Percentiles rank a stretch among this genome's conserved stretches.
These are phyloP conservation scores for Capsicum pubescens DNA, from an alignment of 257 asterid species.

Conservation along the genomic window DNA sequence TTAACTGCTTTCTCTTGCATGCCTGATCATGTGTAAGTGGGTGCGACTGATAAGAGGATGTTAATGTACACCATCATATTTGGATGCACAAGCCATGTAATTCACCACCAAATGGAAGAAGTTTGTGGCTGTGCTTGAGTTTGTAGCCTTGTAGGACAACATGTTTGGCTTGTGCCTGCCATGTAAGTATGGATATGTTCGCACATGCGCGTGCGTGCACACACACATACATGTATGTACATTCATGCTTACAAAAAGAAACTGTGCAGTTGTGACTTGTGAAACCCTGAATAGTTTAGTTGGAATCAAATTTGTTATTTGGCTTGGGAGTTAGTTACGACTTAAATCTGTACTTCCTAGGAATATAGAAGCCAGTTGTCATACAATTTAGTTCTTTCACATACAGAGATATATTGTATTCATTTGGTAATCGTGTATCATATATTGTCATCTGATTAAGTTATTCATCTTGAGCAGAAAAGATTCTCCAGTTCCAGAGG, in stretches of 20 bases:
- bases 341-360: background rate
- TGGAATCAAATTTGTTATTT: constrained; percentile 23
- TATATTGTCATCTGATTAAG: constrained; percentile 23
- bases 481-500: constrained; percentile 82
- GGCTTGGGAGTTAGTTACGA: background rate
- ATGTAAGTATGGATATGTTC: constrained; percentile 20
- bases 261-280: constrained; percentile 8
- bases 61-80: background rate
- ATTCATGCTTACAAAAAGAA: background rate
- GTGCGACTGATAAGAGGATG: background rate
- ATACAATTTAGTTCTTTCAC: background rate
- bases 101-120: background rate
- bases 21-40: constrained; percentile 17
- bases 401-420: background rate
- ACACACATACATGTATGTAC: background rate
- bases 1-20: constrained; percentile 19
- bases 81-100: background rate
- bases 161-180: constrained; percentile 26
- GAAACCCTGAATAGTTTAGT: constrained; percentile 7
- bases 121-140: background rate
- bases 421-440: constrained; percentile 10
- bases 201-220: background rate
- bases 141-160: constrained; percentile 21
- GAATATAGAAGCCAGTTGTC: constrained; percentile 11
- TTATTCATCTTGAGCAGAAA: constrained; percentile 61